Evolutionary conservation across 768 basidiomycete species (phyloP), one percentile per base, ranked within the genome.

Genomic region (Tricholoma terreum): DNA sequence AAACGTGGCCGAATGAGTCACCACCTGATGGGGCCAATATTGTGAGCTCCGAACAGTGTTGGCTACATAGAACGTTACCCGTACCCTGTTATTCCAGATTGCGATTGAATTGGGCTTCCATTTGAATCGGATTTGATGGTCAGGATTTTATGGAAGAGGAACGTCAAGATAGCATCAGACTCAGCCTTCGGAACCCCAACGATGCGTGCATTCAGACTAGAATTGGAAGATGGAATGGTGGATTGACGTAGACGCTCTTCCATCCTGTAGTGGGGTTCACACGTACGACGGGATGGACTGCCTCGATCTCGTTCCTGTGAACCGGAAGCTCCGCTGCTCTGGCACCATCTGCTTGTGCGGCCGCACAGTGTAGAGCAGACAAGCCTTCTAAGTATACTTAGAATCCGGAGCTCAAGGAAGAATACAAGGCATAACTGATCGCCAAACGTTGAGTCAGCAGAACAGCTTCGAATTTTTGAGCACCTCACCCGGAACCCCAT

Each of bases 31-130:
- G n/a, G 10, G n/a, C 24, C 19, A 38, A 35, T 34, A 45, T 40
- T 30, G 17, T 45, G 6, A 57, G 35, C 3, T 6, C 31, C 10
- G 15, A 17, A 33, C 48, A 40, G 34, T 15, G 6, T 6, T 21
- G 21, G 21, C 10, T 46, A 54, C n/a, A n/a, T 53, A 38, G 12
- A 11, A 17, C 40, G 2, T 49, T 49, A n/a, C 7, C 67, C 80
- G 36, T 60, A 89, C 88, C 69, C 90, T 78, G 70, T 92, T 92
- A 65, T 93, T 90, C 91, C 92, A 93, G 68, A 92, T 77, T n/a
- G 89, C 90, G 52, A 92, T 74, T 40, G 87, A 86, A 66, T 90
- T 84, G 35, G 77, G 74, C 67, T 87, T 80, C 91, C 91, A 92
- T 60, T 78, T 81, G 79, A 89, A 89, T 57, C 87, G 84, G 40